Conservation (phyloP, 2,329 filamentous ascomycete species). For the Pestalotiopsis sp. region DNA sequence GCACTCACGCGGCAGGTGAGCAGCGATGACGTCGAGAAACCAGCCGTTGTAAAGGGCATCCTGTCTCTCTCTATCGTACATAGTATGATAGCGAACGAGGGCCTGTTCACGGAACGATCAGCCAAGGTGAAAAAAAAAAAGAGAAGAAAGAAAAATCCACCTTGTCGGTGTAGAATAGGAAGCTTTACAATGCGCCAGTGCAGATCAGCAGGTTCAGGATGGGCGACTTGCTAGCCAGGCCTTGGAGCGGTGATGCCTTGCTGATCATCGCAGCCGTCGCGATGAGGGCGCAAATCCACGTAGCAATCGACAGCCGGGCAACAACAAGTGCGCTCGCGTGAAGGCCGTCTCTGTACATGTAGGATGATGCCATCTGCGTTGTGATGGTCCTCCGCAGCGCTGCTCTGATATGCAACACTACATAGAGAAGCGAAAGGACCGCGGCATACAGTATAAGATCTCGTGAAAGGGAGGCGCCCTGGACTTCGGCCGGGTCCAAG, state of each 20-base stretch:
- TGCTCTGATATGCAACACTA: slow-evolving; percentile 31
- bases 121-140: not conserved
- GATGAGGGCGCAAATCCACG: slow-evolving; percentile 33
- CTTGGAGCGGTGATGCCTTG: slow-evolving; percentile 18
- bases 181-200: slow-evolving; percentile 32
- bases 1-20: slow-evolving; percentile 26
- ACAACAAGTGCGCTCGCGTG: slow-evolving; percentile 33
- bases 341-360: slow-evolving; percentile 31
- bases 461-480: slow-evolving; percentile 30
- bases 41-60: slow-evolving; percentile 30
- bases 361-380: slow-evolving; percentile 25
- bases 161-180: too few relatives aligned
- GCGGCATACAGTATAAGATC: slow-evolving; percentile 33
- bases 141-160: not conserved
- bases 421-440: slow-evolving; percentile 28
- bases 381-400: slow-evolving; percentile 26
- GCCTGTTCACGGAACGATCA: slow-evolving; percentile 19
- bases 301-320: slow-evolving; percentile 29
- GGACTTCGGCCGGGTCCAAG: slow-evolving; percentile 22
- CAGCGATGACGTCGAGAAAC: slow-evolving; percentile 27
- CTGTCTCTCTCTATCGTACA: slow-evolving; percentile 32
- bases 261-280: slow-evolving; percentile 31
- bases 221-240: slow-evolving; percentile 29
- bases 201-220: slow-evolving; percentile 35
- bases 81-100: slow-evolving; percentile 31